Percentiles rank a stretch among this genome's conserved stretches.
These are phyloP conservation scores for Solanum aculeatissimum DNA, from an alignment of 305 asterid genomes.

Conservation along the genomic window DNA sequence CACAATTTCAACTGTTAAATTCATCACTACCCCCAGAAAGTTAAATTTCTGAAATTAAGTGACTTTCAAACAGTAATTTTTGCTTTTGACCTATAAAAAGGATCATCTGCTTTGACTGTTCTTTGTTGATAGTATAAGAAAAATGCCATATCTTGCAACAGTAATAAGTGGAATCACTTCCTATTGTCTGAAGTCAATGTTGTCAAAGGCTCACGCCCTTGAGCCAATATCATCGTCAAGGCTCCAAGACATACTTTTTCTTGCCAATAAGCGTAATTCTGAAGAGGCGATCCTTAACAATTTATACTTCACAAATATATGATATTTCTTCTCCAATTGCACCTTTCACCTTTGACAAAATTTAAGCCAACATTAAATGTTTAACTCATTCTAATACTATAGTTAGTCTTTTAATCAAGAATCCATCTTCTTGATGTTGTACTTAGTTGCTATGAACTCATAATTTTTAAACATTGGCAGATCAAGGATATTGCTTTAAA, in stretches of 20 bases:
- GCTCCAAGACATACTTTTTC: neutral
- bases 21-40: neutral
- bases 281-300: neutral
- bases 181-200: neutral
- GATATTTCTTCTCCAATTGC: neutral
- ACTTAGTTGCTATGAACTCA: neutral
- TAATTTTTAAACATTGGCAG: slow-evolving; percentile 20
- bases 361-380: neutral
- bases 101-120: neutral
- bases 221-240: neutral
- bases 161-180: neutral
- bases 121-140: neutral
- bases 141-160: neutral
- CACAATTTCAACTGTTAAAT: neutral
- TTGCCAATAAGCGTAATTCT: neutral
- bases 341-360: neutral
- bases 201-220: neutral
- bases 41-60: neutral
- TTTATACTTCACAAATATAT: neutral
- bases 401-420: neutral
- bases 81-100: neutral
- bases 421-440: neutral
- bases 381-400: neutral
- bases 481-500: slow-evolving; percentile 88
- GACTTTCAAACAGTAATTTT: neutral